Percentiles rank a stretch among this genome's conserved stretches.
These are phyloP conservation scores for Epichloe baconii DNA, from an alignment of 2,329 filamentous ascomycete species.

Conservation along the genomic window DNA sequence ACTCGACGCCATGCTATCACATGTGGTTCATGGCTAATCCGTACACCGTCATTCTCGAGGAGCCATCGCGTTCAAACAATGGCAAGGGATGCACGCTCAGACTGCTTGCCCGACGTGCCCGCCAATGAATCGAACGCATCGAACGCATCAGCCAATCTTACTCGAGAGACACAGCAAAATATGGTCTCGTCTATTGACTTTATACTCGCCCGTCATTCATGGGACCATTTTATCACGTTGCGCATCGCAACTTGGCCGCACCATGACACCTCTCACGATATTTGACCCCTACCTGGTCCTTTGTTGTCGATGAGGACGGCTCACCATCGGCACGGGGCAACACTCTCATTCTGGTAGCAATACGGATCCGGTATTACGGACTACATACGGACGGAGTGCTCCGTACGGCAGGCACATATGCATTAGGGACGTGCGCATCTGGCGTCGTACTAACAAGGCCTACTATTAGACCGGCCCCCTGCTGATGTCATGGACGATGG, in stretches of 20 bases:
- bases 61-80: not conserved
- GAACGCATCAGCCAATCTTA: not conserved
- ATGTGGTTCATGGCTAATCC: not conserved
- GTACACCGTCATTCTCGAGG: not conserved
- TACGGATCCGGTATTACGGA: no score
- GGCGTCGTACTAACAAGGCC: not conserved
- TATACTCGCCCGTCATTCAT: not conserved
- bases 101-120: not conserved
- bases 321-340: not conserved
- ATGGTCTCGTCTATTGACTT: no score
- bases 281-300: no score
- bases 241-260: not conserved
- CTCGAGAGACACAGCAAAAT: no score
- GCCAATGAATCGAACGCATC: not conserved
- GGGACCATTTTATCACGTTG: not conserved
- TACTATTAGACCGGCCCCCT: not conserved
- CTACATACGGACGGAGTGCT: no score
- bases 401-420: no score
- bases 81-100: constrained; percentile 2
- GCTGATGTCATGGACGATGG: not conserved
- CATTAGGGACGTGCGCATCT: not conserved
- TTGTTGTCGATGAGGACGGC: not conserved
- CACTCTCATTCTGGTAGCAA: no score
- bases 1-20: not conserved
- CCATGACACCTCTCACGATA: no score